Evolutionary conservation across 306 rosid species (phyloP).

Genomic region (Comarum palustre): DNA sequence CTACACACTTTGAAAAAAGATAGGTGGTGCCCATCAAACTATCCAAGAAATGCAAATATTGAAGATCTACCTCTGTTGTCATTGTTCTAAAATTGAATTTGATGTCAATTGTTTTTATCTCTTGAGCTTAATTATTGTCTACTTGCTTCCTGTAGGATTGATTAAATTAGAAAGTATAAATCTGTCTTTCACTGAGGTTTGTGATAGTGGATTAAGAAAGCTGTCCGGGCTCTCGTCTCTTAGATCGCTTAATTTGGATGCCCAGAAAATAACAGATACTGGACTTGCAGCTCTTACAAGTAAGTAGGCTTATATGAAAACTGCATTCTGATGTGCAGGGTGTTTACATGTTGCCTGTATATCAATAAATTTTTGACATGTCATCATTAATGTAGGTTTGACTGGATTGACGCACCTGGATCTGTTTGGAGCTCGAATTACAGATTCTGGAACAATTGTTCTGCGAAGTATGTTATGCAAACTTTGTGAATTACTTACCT

Average conservation of each 20-base stretch:
- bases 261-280: conserved; percentile 71
- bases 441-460: conserved; percentile 75
- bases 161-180: conserved; percentile 71
- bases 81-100: not conserved
- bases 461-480: conserved; percentile 59
- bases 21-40: not conserved
- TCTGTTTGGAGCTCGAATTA: conserved; percentile 87
- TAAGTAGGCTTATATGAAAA: conserved; percentile 33
- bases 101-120: not conserved
- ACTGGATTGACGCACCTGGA: conserved; percentile 83
- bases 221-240: conserved; percentile 77
- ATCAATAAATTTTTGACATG: not conserved
- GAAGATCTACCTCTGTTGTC: not conserved
- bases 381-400: conserved; percentile 56
- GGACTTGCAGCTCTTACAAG: conserved; percentile 81
- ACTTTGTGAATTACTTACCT: not conserved
- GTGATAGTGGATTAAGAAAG: conserved; percentile 64
- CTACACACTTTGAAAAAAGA: not conserved
- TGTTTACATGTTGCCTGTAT: not conserved
- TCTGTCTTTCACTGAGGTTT: conserved; percentile 74
- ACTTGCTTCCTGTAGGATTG: conserved; percentile 59
- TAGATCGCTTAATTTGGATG: conserved; percentile 91
- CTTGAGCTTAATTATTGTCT: conserved; percentile 8
- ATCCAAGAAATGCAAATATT: not conserved
- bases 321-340: not conserved